Conservation (phyloP, 352 stramenopile genomes). For the Elongisporangium anandrum region DNA sequence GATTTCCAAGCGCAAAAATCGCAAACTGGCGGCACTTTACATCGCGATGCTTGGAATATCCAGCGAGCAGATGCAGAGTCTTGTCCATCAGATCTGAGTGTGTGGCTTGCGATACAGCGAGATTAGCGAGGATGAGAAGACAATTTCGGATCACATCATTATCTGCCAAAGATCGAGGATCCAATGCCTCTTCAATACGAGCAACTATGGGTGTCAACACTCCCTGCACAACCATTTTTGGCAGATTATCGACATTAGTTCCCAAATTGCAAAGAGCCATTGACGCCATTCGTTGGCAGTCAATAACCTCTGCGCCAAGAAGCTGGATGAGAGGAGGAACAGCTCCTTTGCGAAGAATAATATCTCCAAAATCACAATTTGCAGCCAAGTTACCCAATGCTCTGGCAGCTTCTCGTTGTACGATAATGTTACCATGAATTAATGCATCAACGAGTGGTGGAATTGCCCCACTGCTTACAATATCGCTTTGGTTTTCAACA, state of each 20-base stretch:
- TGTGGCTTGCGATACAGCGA: constrained; percentile 84
- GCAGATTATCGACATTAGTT: constrained; percentile 93
- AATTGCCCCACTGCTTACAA: constrained; percentile 88
- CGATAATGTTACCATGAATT: constrained; percentile 59
- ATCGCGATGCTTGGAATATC: constrained; percentile 93
- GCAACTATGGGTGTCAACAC: constrained; percentile 88
- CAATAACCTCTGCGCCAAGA: constrained; percentile 85
- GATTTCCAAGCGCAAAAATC: constrained; percentile 93
- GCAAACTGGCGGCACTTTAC: constrained; percentile 96
- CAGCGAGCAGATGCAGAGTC: constrained; percentile 84
- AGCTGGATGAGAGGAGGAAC: constrained; percentile 84
- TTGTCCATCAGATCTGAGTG: constrained; percentile 78
- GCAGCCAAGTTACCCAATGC: constrained; percentile 93
- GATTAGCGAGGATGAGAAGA: constrained; percentile 92
- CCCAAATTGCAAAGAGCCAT: constrained; percentile 95
- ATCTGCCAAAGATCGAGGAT: constrained; percentile 90
- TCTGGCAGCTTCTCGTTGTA: constrained; percentile 91
- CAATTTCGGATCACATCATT: constrained; percentile 95
- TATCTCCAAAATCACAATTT: constrained; percentile 93
- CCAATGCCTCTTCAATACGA: constrained; percentile 86
- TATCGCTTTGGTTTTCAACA: constrained; percentile 91
- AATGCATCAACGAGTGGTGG: constrained; percentile 83
- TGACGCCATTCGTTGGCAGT: constrained; percentile 93
- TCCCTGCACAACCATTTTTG: constrained; percentile 83
- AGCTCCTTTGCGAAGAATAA: constrained; percentile 88